A percentile compares a stretch with the other conserved stretches of the same genome.
Conservation (phyloP, 768 basidiomycete species). For the Phallus indusiatus region DNA sequence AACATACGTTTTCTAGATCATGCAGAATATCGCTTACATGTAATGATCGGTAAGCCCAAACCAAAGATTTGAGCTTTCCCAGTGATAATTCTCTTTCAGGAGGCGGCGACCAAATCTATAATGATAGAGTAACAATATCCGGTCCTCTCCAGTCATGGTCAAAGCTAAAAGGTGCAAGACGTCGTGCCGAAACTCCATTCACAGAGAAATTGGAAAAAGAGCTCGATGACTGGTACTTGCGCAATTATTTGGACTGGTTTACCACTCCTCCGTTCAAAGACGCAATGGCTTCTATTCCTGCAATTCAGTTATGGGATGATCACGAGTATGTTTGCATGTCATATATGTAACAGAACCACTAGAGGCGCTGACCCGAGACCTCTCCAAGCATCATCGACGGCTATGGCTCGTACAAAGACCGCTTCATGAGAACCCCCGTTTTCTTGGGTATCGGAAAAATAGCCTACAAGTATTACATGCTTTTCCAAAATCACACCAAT, state of each 20-base stretch:
- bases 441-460: constrained; percentile 12
- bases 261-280: constrained; percentile 5
- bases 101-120: constrained; percentile 11
- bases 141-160: constrained; percentile 12
- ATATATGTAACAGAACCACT: neutral
- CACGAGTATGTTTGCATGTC: constrained; percentile 6
- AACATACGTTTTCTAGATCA: constrained; percentile 2
- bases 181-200: constrained; percentile 6
- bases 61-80: neutral
- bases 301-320: constrained; percentile 10
- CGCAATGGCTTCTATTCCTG: constrained; percentile 6
- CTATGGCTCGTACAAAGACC: constrained; percentile 11
- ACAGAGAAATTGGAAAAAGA: constrained; percentile 6
- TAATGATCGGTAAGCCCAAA: constrained; percentile 8
- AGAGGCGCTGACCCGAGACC: too few relatives aligned
- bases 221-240: constrained; percentile 13
- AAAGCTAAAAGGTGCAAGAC: neutral
- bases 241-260: constrained; percentile 11
- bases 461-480: constrained; percentile 11
- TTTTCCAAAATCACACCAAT: constrained; percentile 13
- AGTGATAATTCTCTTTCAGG: neutral
- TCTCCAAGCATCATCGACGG: constrained; percentile 8
- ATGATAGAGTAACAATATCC: constrained; percentile 8
- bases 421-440: constrained; percentile 12
- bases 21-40: constrained; percentile 9